Evolutionary conservation across 2,329 filamentous ascomycete genomes (phyloP).

Genomic region (Nannizzia gypsea): DNA sequence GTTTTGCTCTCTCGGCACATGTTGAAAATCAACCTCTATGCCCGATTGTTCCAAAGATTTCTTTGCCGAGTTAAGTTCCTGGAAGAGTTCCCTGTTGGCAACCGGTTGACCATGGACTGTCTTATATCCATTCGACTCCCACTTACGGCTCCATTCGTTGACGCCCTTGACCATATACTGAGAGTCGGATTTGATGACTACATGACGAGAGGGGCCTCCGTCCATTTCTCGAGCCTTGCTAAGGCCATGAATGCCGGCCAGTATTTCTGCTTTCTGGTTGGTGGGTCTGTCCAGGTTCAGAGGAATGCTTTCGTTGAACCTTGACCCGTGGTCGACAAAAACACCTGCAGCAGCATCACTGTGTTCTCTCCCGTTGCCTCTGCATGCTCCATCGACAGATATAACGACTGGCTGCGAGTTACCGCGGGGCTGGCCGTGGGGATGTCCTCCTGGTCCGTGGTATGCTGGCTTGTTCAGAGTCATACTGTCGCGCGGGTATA

Average conservation of each 20-base stretch:
- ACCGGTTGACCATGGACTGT: background rate
- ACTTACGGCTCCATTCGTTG: background rate
- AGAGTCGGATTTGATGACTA: background rate
- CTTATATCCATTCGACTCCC: background rate
- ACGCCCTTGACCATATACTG: background rate
- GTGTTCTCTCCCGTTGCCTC: background rate
- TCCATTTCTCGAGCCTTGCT: background rate
- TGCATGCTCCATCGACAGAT: background rate
- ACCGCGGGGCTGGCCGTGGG: background rate
- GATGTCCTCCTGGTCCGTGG: background rate
- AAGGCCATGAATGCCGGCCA: background rate
- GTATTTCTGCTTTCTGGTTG: background rate
- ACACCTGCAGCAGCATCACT: background rate
- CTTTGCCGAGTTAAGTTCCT: background rate
- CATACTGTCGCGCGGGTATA: background rate
- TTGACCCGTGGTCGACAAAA: background rate
- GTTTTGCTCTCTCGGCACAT: slow-evolving; percentile 1
- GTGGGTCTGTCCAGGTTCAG: background rate
- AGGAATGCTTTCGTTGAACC: background rate
- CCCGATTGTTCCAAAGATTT: background rate
- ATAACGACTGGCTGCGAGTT: background rate
- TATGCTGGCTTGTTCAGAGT: background rate
- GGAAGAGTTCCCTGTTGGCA: background rate
- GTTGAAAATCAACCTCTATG: background rate
- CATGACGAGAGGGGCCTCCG: background rate